These are phyloP conservation scores for Arabidopsis suecica DNA, from an alignment of 345 rosid genomes.

Conservation along the genomic window DNA sequence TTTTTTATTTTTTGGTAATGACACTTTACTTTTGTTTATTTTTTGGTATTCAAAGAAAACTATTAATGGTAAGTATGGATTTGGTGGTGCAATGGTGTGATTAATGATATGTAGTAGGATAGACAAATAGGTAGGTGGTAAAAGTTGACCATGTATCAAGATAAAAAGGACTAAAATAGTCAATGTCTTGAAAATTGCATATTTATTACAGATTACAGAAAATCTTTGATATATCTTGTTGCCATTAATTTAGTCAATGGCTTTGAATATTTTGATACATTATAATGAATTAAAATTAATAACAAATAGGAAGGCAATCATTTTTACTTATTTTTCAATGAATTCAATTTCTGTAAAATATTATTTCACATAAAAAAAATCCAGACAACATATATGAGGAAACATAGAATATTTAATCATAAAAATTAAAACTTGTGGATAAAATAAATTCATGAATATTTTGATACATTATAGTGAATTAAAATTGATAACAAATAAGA, in stretches of 20 bases:
- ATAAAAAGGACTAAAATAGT: not conserved
- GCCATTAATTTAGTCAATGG: not conserved
- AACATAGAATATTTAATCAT: not conserved
- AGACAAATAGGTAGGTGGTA: not conserved
- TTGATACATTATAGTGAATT: not conserved
- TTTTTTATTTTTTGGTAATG: conserved; percentile 5
- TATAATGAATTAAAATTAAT: not conserved
- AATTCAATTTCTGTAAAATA: not conserved
- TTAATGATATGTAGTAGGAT: not conserved
- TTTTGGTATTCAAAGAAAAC: not conserved
- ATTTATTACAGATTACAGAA: not conserved
- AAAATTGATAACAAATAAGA: not conserved
- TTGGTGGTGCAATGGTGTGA: conserved; percentile 6
- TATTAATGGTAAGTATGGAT: not conserved
- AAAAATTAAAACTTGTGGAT: not conserved
- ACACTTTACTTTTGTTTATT: not conserved
- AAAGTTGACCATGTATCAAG: conserved; percentile 21
- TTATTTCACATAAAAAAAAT: not conserved
- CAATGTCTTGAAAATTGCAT: conserved; percentile 14
- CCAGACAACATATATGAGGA: not conserved
- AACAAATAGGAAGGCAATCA: not conserved
- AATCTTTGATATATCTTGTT: not conserved
- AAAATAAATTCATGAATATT: too few relatives aligned
- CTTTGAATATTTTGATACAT: not conserved
- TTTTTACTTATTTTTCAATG: not conserved